These are phyloP conservation scores for Xylaria longipes DNA, from an alignment of 495 filamentous ascomycete genomes.

Conservation along the genomic window DNA sequence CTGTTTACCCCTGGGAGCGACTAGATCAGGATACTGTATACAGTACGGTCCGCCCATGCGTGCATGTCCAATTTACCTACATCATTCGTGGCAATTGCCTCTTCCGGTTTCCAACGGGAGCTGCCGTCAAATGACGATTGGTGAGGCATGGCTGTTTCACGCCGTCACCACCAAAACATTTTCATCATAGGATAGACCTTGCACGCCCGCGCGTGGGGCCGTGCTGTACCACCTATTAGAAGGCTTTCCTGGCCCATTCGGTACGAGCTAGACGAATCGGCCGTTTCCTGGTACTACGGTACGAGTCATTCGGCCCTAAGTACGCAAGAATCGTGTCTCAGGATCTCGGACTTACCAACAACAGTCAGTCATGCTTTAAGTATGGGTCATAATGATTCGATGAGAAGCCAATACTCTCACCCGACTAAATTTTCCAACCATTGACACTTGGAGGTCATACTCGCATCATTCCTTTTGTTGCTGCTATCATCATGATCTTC, in stretches of 20 bases:
- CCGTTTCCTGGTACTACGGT: conserved; percentile 8
- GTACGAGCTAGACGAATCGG: conserved; percentile 1
- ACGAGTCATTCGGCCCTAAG: conserved; percentile 24
- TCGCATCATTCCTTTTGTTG: not conserved
- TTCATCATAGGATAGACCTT: conserved; percentile 8
- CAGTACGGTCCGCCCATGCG: conserved; percentile 19
- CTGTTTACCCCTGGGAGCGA: not conserved
- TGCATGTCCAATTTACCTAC: not conserved
- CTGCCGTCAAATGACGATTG: conserved; percentile 13
- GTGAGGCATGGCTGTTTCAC: conserved; percentile 4
- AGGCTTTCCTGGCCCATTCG: not conserved
- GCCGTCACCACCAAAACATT: conserved; percentile 8
- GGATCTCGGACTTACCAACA: conserved; percentile 6
- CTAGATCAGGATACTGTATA: not conserved
- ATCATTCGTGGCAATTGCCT: conserved; percentile 11
- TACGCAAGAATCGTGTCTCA: conserved; percentile 21
- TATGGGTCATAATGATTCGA: not conserved
- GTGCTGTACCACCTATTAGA: not conserved
- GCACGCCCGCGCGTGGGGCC: not conserved
- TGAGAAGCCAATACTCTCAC: not conserved
- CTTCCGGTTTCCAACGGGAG: conserved; percentile 19
- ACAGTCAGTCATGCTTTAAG: not conserved
- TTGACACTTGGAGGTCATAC: not conserved
- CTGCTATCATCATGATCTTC: not conserved
- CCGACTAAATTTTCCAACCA: not conserved